phyloP scores from a whole-genome alignment of 1,284 basidiomycete genomes.

The Moesziomyces globuligerus region DNA sequence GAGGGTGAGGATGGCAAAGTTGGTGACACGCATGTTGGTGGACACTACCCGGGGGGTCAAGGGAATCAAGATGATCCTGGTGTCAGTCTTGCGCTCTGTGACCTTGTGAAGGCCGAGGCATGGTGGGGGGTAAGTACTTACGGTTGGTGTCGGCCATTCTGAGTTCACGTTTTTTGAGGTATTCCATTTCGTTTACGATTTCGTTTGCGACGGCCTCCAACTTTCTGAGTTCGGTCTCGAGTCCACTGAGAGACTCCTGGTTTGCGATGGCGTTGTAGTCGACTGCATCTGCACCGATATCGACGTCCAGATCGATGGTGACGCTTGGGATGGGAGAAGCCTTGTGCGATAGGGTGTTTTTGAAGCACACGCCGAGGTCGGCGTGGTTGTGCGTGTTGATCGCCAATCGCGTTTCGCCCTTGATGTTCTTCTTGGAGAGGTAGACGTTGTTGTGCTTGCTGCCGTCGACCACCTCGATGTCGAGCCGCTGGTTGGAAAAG shows the following conservation, averaged over 20 bases:
- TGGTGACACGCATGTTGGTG: constrained; percentile 89
- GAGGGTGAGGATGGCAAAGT: constrained; percentile 89
- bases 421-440: constrained; percentile 85
- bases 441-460: constrained; percentile 88
- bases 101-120: background rate
- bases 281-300: constrained; percentile 96
- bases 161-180: constrained; percentile 88
- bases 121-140: constrained; percentile 71
- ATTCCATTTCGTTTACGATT: constrained; percentile 91
- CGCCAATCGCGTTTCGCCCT: constrained; percentile 89
- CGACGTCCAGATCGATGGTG: constrained; percentile 86
- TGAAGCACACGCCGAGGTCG: constrained; percentile 94
- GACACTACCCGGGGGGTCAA: constrained; percentile 85
- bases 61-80: background rate
- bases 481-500: constrained; percentile 70
- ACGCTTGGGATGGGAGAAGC: constrained; percentile 2
- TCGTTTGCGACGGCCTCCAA: constrained; percentile 93
- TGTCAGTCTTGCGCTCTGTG: background rate
- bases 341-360: constrained; percentile 70
- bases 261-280: constrained; percentile 99
- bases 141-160: constrained; percentile 91
- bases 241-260: constrained; percentile 91
- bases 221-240: constrained; percentile 98
- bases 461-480: constrained; percentile 93
- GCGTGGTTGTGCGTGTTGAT: constrained; percentile 93